Percentiles rank a stretch among this genome's conserved stretches.
Conservation (phyloP, 1,139 yeast species). For the Hemisphaericaspora lyxosophila region DNA sequence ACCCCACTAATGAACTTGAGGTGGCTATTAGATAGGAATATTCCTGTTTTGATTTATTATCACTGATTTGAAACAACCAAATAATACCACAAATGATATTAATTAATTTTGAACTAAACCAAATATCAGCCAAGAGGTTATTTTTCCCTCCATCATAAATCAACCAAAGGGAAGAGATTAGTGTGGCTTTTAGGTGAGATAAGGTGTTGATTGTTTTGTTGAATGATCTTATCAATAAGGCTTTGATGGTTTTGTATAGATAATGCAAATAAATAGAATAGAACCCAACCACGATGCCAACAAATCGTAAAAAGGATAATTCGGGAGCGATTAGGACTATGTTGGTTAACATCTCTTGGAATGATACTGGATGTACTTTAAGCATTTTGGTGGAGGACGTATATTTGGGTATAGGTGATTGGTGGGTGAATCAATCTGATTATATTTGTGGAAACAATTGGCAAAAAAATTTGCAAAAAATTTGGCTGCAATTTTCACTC, state of each 20-base stretch:
- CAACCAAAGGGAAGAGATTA: background rate
- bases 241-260: background rate
- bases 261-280: constrained; percentile 5
- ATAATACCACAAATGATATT: constrained; percentile 8
- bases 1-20: constrained; percentile 7
- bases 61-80: constrained; percentile 7
- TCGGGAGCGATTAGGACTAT: constrained; percentile 4
- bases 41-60: constrained; percentile 2
- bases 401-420: background rate
- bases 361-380: constrained; percentile 7
- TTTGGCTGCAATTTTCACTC: background rate
- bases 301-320: constrained; percentile 3
- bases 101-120: constrained; percentile 11
- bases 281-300: constrained; percentile 3
- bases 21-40: constrained; percentile 10
- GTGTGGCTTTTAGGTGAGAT: no score
- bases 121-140: constrained; percentile 10
- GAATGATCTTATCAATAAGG: background rate
- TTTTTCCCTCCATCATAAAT: background rate
- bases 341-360: background rate
- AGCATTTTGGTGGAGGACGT: constrained; percentile 2
- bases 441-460: background rate
- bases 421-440: background rate
- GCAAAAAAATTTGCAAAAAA: background rate
- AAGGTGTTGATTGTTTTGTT: constrained; percentile 1